Conservation (phyloP, 1,284 basidiomycete genomes). For the Ceratobasidium sp. region DNA sequence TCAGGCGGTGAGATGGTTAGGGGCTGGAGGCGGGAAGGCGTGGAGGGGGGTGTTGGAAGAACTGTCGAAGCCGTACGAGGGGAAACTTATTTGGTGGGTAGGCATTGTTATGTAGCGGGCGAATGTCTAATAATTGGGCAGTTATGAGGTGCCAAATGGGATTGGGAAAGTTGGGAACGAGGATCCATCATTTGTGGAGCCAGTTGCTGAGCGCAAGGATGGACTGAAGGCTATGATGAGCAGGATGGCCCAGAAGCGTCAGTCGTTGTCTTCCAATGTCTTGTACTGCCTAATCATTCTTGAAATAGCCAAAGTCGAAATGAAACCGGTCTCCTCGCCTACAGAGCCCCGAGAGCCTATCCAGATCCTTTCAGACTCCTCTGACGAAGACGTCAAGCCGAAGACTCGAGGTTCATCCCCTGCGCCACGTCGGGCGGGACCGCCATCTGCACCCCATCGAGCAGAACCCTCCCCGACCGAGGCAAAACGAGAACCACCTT, state of each 20-base stretch:
- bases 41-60: constrained; percentile 71
- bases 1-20: constrained; percentile 82
- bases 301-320: neutral
- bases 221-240: constrained; percentile 90
- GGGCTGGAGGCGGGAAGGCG: constrained; percentile 65
- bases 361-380: constrained; percentile 17
- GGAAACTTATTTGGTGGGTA: constrained; percentile 75
- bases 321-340: neutral
- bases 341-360: constrained; percentile 9
- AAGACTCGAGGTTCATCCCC: constrained; percentile 12
- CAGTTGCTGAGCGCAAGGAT: constrained; percentile 81
- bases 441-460: neutral
- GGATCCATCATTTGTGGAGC: constrained; percentile 83
- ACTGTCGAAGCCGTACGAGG: constrained; percentile 74
- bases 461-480: neutral
- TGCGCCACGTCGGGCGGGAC: neutral
- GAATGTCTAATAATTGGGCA: constrained; percentile 52
- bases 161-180: constrained; percentile 91
- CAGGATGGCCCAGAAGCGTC: constrained; percentile 55
- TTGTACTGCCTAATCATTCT: neutral
- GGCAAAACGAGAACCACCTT: neutral
- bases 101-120: neutral
- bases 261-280: neutral
- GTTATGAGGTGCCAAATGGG: constrained; percentile 89
- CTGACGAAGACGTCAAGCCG: constrained; percentile 16